Percentiles rank a stretch among this genome's conserved stretches.
phyloP scores from a whole-genome alignment of 805 yeast genomes.

The Allodekkera sacchari region DNA sequence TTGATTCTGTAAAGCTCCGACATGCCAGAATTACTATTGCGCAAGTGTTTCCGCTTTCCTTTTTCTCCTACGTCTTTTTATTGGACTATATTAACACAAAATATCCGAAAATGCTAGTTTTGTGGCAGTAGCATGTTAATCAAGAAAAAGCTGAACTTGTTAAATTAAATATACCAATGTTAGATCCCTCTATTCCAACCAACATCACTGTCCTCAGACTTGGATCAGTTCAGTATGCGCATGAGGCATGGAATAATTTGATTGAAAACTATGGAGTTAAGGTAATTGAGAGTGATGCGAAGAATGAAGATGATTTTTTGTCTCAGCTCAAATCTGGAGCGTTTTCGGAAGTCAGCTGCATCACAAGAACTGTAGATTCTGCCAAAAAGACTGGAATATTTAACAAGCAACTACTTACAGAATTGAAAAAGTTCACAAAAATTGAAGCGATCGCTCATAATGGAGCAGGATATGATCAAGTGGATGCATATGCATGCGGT shows the following conservation, averaged over 20 bases:
- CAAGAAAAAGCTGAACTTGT: no score
- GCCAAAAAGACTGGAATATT: slow-evolving; percentile 31
- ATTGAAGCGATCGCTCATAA: slow-evolving; percentile 37
- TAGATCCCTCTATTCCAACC: slow-evolving; percentile 8
- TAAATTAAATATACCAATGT: no score
- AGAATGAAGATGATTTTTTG: slow-evolving; percentile 32
- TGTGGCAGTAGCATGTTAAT: no score
- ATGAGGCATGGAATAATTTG: slow-evolving; percentile 50
- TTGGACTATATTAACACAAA: no score
- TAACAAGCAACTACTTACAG: slow-evolving; percentile 33
- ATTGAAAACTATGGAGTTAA: slow-evolving; percentile 27
- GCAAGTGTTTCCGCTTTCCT: no score
- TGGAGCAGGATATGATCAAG: slow-evolving; percentile 54
- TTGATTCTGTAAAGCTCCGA: no score
- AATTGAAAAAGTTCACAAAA: slow-evolving; percentile 24
- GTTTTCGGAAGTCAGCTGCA: slow-evolving; percentile 27
- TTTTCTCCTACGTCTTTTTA: no score
- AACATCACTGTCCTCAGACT: slow-evolving; percentile 59
- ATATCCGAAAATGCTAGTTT: no score
- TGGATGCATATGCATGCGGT: slow-evolving; percentile 36
- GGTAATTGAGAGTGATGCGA: slow-evolving; percentile 35
- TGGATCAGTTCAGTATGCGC: slow-evolving; percentile 54
- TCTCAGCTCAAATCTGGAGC: slow-evolving; percentile 27
- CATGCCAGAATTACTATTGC: no score
- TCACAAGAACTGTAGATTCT: slow-evolving; percentile 36